Conservation (phyloP, 148 eudicot genomes). For the Rhododendron molle region DNA sequence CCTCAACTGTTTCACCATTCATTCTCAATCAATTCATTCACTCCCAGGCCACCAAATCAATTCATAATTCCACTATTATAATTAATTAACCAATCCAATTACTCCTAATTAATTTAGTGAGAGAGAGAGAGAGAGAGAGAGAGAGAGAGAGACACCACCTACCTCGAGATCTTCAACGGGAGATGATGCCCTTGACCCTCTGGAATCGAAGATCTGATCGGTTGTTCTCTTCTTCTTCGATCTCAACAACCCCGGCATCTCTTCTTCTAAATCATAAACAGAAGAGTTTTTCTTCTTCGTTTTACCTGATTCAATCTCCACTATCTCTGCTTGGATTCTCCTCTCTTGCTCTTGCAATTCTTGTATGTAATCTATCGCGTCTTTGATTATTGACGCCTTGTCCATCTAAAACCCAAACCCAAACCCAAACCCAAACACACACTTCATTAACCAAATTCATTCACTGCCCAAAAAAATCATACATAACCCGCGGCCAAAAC, state of each 20-base stretch:
- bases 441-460: background rate
- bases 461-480: too few relatives aligned
- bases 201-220: constrained; percentile 21
- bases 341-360: constrained; percentile 63
- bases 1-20: constrained; percentile 74
- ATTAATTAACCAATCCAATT: background rate
- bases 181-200: constrained; percentile 16
- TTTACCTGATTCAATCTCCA: constrained; percentile 40
- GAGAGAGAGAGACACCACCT: background rate
- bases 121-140: background rate
- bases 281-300: background rate
- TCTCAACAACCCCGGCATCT: constrained; percentile 8
- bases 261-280: background rate
- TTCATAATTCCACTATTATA: background rate
- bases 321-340: constrained; percentile 45
- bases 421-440: too few relatives aligned
- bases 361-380: constrained; percentile 70
- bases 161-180: constrained; percentile 69
- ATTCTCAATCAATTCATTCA: too few relatives aligned
- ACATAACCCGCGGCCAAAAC: too few relatives aligned
- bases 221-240: constrained; percentile 43
- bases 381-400: constrained; percentile 81
- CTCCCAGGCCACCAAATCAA: background rate
- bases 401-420: constrained; percentile 52
- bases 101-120: too few relatives aligned